phyloP scores from a whole-genome alignment of 768 basidiomycete species.

The Kondoa subrosea region DNA sequence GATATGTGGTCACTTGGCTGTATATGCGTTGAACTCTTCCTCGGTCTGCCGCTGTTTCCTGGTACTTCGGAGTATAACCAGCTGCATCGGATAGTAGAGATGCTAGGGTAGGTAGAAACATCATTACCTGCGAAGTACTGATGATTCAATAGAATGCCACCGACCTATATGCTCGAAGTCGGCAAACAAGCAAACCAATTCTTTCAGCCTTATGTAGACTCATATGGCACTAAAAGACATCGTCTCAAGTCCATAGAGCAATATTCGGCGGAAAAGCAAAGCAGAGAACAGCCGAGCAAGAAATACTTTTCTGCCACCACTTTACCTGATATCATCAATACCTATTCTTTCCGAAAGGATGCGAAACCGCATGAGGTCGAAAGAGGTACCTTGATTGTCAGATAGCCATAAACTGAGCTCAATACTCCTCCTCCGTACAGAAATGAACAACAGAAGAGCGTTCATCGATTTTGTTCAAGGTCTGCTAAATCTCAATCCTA shows the following conservation, averaged over 20 bases:
- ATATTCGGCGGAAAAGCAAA: constrained; percentile 85
- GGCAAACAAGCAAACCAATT: constrained; percentile 92
- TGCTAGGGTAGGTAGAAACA: constrained; percentile 64
- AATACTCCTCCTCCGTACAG: constrained; percentile 35
- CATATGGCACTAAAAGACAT: constrained; percentile 56
- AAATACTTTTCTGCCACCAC: constrained; percentile 94
- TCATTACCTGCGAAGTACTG: not conserved
- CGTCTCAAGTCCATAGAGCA: constrained; percentile 81
- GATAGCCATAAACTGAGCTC: too few relatives aligned
- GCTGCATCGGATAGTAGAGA: constrained; percentile 86
- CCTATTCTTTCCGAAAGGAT: constrained; percentile 66
- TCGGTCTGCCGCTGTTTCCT: constrained; percentile 88
- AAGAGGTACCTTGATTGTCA: too few relatives aligned
- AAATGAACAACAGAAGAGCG: constrained; percentile 78
- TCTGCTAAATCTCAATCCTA: constrained; percentile 78
- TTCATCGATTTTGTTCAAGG: constrained; percentile 98
- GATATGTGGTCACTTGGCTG: constrained; percentile 99
- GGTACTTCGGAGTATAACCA: constrained; percentile 99
- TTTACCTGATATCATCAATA: constrained; percentile 86
- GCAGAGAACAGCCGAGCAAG: constrained; percentile 93
- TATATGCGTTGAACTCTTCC: constrained; percentile 93
- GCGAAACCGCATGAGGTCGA: constrained; percentile 63
- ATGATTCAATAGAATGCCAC: constrained; percentile 51
- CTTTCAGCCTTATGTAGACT: constrained; percentile 63
- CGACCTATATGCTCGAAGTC: constrained; percentile 78